Base-by-base conservation (phyloP, 164 flowering plant genomes). In the Protea cynaroides region DNA sequence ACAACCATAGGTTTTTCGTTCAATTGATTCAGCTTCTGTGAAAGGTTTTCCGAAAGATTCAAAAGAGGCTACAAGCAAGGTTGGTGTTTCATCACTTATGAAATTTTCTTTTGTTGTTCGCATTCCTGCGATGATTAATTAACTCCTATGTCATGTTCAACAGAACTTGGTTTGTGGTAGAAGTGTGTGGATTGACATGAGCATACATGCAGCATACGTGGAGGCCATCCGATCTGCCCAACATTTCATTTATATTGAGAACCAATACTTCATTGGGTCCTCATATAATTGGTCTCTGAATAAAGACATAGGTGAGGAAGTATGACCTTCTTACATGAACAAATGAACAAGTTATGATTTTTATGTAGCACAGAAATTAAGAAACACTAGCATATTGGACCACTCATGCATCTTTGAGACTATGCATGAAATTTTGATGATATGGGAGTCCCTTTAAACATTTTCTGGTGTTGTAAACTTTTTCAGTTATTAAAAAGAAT, bases 111-210 rank as follows among this genome's bases (percentile, higher is more conserved):
- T 24, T 29, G 18, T 17, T 44, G 12, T 44, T 11, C 8, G 17
- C 49, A n/a, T 44, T 44, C 49, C 17, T 8, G 5, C 43, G 21
- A 29, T 11, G 13, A 25, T 6, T 64, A 22, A 64, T 47, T 56
- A 54, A 53, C 38, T 24, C 25, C 12, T 71, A 36, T 66, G 15
- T 65, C 52, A 50, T 25, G 22, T 75, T 57, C 47, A 44, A 69
- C 90, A 91, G 99, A 94, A 91, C 70, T 68, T 93, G 70, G 86
- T 87, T 1, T 87, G 97, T 65, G 96, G 97, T 57, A 93, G 90
- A 74, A 93, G 90, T 73, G 86, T 87, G 43, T 76, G 89, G 69
- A 93, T 93, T 65, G 98, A 93, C 80, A 90, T 44, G 49, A 44
- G 49, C 49, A 44, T 44, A 44, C 49, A 44, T 44, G 8, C 49